Evolutionary conservation across 1,139 yeast genomes (phyloP).

Genomic region (Yamadazyma conglobata): DNA sequence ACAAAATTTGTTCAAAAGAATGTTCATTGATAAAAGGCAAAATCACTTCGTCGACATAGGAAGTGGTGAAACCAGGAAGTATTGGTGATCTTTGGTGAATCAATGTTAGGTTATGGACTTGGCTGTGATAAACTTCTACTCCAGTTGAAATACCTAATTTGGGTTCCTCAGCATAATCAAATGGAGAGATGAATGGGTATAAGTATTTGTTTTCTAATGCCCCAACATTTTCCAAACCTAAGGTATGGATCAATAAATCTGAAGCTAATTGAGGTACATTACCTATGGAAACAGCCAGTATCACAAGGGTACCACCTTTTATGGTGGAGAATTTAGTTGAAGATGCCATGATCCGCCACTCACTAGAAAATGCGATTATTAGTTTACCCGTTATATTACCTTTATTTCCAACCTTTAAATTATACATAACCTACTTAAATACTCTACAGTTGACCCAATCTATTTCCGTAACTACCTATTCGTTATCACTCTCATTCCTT

Average conservation of each 20-base stretch:
- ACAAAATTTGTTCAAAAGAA: constrained; percentile 45
- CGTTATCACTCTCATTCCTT: constrained; percentile 12
- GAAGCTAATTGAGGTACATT: constrained; percentile 83
- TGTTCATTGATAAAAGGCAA: constrained; percentile 42
- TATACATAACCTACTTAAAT: too few species aligned
- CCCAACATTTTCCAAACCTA: constrained; percentile 48
- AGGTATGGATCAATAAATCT: constrained; percentile 69
- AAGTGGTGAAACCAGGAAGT: constrained; percentile 55
- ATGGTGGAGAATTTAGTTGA: too few species aligned
- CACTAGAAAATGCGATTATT: too few species aligned
- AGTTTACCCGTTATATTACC: too few species aligned
- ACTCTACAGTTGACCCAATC: not conserved
- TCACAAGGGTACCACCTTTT: constrained; percentile 34
- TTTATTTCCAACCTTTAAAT: too few species aligned
- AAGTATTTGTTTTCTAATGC: constrained; percentile 56
- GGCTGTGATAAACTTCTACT: constrained; percentile 54
- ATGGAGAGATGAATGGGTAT: constrained; percentile 84
- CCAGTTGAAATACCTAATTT: constrained; percentile 51
- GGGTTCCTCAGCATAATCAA: constrained; percentile 36
- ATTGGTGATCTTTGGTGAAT: constrained; percentile 86
- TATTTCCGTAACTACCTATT: constrained; percentile 2
- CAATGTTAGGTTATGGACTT: constrained; percentile 42
- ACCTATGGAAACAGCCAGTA: constrained; percentile 84
- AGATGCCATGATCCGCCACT: too few species aligned
- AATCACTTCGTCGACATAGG: constrained; percentile 50